phyloP scores from a whole-genome alignment of 176 grass and related monocot genomes.

The Hordeum vulgare region DNA sequence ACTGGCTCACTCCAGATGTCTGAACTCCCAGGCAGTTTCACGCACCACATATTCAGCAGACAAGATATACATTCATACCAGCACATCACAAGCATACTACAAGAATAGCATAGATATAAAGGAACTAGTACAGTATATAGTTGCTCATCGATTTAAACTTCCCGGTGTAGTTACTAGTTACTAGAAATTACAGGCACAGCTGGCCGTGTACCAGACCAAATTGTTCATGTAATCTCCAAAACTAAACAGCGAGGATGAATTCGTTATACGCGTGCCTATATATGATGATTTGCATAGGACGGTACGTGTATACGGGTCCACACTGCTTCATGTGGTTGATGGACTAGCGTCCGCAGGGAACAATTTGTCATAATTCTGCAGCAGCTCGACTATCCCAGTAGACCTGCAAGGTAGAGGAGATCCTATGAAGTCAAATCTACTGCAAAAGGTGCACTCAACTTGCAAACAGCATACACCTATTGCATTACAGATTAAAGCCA shows the following conservation, averaged over 20 bases:
- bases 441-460: not conserved
- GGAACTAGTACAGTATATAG: not conserved
- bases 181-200: not conserved
- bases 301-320: not conserved
- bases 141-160: not conserved
- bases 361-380: conserved; percentile 14
- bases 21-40: conserved; percentile 36
- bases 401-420: conserved; percentile 22
- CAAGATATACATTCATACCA: not conserved
- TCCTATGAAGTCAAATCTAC: not conserved
- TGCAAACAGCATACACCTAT: not conserved
- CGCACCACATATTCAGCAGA: not conserved
- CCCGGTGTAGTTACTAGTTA: not conserved
- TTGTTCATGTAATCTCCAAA: not conserved
- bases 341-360: not conserved
- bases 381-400: conserved; percentile 35
- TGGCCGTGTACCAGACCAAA: not conserved
- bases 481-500: too few species aligned
- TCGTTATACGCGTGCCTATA: not conserved
- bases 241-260: not conserved
- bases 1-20: conserved; percentile 79
- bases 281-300: not conserved
- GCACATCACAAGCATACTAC: not conserved
- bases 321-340: not conserved
- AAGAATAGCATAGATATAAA: not conserved